Base-by-base conservation (phyloP, 805 yeast genomes). In the Yamadazyma kitorensis region DNA sequence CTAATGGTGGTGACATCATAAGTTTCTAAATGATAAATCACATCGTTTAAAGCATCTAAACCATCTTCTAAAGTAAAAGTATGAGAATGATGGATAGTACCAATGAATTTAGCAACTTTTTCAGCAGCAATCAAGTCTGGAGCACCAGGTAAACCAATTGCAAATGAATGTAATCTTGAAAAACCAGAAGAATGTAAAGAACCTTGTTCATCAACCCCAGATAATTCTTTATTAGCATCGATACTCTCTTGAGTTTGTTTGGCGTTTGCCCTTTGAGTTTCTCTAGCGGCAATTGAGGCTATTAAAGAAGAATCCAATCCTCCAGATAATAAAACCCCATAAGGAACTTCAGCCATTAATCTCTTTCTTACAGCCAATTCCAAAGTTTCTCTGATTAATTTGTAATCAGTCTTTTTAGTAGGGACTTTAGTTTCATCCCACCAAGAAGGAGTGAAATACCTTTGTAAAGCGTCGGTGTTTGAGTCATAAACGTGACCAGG, bases 301-400 rank as follows among this genome's bases (percentile, higher is more conserved):
- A 93, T 93, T 64, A 93, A 74, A 15, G 96, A 87, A 29, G 97
- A 88, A 63, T 93, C 99, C 55, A 93, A 77, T 48, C 99, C 99
- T 59, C 99, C 99, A 15, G 96, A 87, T 49, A 93, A 73, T 50
- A 93, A 72, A 29, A 93, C 99, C 70, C 99, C 99, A 64, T 86
- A 93, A 37, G 99, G 98, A 43, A 93, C 99, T 72, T 93, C 99
- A 37, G 98, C 93, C 99, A 93, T 93, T 55, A 93, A 77, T 76
- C 98, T 84, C 85, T 93, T 93, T 74, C 98, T 84, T 36, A 93
- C 99, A 31, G 98, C 88, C 68, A 83, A 69, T 65, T 93, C 98
- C 59, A 93, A 76, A 31, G 86, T 62, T 53, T 81, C 83, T 64
- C 96, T 82, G 42, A 93, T 76, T 40, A 66, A 50, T 53, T 59